Conservation (phyloP, 805 yeast species). For the Henningerozyma blattae region DNA sequence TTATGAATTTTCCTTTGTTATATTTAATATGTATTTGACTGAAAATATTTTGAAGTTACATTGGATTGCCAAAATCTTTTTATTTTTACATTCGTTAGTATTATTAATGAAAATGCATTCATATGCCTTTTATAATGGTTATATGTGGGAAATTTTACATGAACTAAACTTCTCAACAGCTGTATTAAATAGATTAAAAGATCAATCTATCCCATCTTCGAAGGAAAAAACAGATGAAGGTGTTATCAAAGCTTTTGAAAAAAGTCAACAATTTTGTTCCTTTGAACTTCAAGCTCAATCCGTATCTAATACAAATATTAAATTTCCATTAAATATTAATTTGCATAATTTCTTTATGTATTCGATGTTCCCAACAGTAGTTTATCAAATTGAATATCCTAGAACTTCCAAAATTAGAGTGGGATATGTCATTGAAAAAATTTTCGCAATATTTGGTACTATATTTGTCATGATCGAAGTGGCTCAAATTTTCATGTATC, state of each 20-base stretch:
- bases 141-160: constrained; percentile 52
- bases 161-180: constrained; percentile 42
- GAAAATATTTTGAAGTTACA: constrained; percentile 41
- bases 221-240: constrained; percentile 15
- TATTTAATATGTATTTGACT: constrained; percentile 44
- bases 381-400: constrained; percentile 75
- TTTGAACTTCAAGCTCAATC: constrained; percentile 60
- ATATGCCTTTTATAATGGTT: constrained; percentile 84
- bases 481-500: constrained; percentile 67
- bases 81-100: constrained; percentile 75
- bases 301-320: constrained; percentile 1
- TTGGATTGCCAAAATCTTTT: constrained; percentile 85
- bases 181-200: constrained; percentile 31
- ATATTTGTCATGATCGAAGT: constrained; percentile 70
- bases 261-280: constrained; percentile 54
- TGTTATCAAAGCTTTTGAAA: constrained; percentile 26
- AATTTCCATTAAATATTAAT: constrained; percentile 67
- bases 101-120: constrained; percentile 93
- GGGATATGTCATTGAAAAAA: constrained; percentile 54
- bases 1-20: constrained; percentile 43
- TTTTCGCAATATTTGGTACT: constrained; percentile 77
- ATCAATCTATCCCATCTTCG: too few relatives aligned
- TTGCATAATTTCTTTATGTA: constrained; percentile 56
- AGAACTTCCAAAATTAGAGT: constrained; percentile 59
- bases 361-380: constrained; percentile 82